These are phyloP conservation scores for Teunomyces stri DNA, from an alignment of 805 yeast species.

Conservation along the genomic window DNA sequence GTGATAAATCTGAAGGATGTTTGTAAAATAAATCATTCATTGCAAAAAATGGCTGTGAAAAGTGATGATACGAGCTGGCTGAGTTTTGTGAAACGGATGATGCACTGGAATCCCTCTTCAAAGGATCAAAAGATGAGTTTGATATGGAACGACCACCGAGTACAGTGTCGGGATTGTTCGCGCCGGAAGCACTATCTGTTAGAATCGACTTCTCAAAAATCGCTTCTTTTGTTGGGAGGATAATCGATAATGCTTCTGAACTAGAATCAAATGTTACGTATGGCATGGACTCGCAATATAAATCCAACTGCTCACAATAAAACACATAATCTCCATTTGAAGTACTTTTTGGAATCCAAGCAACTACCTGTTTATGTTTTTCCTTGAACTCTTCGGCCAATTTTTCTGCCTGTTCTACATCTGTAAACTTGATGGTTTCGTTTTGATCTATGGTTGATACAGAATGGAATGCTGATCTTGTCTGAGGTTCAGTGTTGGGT, in stretches of 20 bases:
- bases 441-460: slow-evolving; percentile 10
- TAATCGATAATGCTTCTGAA: slow-evolving; percentile 20
- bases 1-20: slow-evolving; percentile 56
- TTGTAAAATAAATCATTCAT: slow-evolving; percentile 50
- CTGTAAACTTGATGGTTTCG: slow-evolving; percentile 12
- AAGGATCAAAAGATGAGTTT: slow-evolving; percentile 23
- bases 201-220: slow-evolving; percentile 18
- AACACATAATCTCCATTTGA: slow-evolving; percentile 54
- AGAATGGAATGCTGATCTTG: slow-evolving; percentile 14
- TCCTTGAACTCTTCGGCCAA: slow-evolving; percentile 21
- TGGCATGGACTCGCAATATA: slow-evolving; percentile 61
- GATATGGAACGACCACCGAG: slow-evolving; percentile 6
- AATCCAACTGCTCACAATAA: slow-evolving; percentile 58
- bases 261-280: slow-evolving; percentile 29
- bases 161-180: slow-evolving; percentile 2
- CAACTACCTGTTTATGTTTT: slow-evolving; percentile 18
- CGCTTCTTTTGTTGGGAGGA: slow-evolving; percentile 24
- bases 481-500: neutral
- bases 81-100: slow-evolving; percentile 30
- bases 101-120: slow-evolving; percentile 39
- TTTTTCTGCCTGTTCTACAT: slow-evolving; percentile 29
- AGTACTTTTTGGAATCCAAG: slow-evolving; percentile 64
- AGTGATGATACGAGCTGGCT: slow-evolving; percentile 36
- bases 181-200: neutral
- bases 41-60: slow-evolving; percentile 40